phyloP scores from a whole-genome alignment of 805 yeast genomes.

The Candida golubevii region DNA sequence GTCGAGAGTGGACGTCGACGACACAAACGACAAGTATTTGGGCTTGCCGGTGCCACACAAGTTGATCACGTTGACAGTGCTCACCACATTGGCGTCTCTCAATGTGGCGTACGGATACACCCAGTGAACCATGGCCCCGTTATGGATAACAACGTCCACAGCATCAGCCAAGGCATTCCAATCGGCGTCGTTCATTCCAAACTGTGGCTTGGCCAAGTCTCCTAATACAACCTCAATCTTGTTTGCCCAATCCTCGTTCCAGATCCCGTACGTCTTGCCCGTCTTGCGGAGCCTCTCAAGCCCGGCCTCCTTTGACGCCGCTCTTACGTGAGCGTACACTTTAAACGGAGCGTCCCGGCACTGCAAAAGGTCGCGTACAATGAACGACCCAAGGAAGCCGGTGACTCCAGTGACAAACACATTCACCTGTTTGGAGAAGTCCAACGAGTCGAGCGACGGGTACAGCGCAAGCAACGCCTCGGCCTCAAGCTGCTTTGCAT shows the following conservation, averaged over 20 bases:
- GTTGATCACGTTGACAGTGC: conserved; percentile 79
- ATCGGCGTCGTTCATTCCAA: conserved; percentile 56
- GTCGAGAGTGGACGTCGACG: conserved; percentile 92
- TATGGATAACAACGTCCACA: conserved; percentile 84
- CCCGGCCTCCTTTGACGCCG: conserved; percentile 62
- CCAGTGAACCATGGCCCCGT: conserved; percentile 99
- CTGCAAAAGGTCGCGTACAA: conserved; percentile 67
- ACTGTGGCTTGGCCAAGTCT: conserved; percentile 64
- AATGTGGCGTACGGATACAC: conserved; percentile 89
- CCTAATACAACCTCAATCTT: conserved; percentile 75
- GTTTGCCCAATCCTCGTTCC: conserved; percentile 57
- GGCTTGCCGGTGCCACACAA: conserved; percentile 77
- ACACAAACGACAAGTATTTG: conserved; percentile 84
- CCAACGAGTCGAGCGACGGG: conserved; percentile 39
- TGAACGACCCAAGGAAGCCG: conserved; percentile 92
- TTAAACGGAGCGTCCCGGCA: conserved; percentile 51
- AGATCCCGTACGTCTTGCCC: conserved; percentile 77
- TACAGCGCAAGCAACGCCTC: conserved; percentile 41
- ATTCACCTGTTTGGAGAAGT: conserved; percentile 37
- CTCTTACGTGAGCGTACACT: conserved; percentile 89
- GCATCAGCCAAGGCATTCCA: conserved; percentile 58
- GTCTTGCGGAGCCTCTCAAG: conserved; percentile 70
- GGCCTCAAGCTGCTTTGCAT: conserved; percentile 55
- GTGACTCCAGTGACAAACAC: conserved; percentile 94
- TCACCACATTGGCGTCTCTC: conserved; percentile 88